phyloP scores from a whole-genome alignment of 768 basidiomycete genomes.

The Glaciozyma antarctica region DNA sequence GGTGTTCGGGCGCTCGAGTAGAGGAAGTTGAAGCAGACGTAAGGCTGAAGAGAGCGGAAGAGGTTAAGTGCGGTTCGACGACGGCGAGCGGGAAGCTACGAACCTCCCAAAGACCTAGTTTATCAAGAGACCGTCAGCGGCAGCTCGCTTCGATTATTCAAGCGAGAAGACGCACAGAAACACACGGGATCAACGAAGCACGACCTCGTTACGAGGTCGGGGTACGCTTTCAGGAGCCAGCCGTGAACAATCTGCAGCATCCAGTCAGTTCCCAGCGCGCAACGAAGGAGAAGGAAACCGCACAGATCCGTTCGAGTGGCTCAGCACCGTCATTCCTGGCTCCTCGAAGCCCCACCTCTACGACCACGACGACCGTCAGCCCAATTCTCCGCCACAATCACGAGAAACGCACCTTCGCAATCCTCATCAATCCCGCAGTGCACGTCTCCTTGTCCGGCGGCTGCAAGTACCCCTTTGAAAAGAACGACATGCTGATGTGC shows the following conservation, averaged over 20 bases:
- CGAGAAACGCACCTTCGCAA: slow-evolving; percentile 45
- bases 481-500: slow-evolving; percentile 74
- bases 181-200: slow-evolving; percentile 74
- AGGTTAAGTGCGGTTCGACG: background rate
- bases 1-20: slow-evolving; percentile 45
- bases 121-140: slow-evolving; percentile 49
- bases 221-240: slow-evolving; percentile 78
- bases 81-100: slow-evolving; percentile 35
- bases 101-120: slow-evolving; percentile 87
- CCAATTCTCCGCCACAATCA: background rate
- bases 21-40: slow-evolving; percentile 84
- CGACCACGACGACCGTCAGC: too few relatives aligned
- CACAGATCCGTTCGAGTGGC: slow-evolving; percentile 68
- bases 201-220: slow-evolving; percentile 53
- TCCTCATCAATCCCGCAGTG: slow-evolving; percentile 49
- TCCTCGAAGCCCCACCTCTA: slow-evolving; percentile 44
- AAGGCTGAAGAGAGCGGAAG: slow-evolving; percentile 7
- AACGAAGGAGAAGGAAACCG: slow-evolving; percentile 31
- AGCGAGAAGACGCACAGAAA: slow-evolving; percentile 23
- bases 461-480: slow-evolving; percentile 60
- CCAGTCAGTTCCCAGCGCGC: slow-evolving; percentile 33
- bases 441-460: slow-evolving; percentile 61
- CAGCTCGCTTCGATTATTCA: background rate
- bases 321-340: slow-evolving; percentile 62
- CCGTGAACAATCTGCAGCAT: slow-evolving; percentile 67